Base-by-base conservation (phyloP, 116 monocot genomes). In the Dioscorea cayenensis region DNA sequence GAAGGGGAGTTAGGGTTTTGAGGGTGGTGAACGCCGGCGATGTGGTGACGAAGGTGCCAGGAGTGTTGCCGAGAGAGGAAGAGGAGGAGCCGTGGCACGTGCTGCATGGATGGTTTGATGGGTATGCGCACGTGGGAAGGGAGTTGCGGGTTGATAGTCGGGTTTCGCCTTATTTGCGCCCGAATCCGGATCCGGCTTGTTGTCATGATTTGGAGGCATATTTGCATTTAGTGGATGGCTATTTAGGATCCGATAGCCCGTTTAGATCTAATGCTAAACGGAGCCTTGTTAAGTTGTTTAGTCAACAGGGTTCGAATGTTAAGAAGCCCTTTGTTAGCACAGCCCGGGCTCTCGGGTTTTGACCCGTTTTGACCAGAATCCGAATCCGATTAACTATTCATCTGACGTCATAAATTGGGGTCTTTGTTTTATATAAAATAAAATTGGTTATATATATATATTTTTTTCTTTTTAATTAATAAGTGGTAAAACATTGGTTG, bases 141-240 rank as follows among this genome's bases (percentile, higher is more conserved):
- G 89, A 91, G 77, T 81, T 95, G 49, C 21, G 52, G 49, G 79
- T 95, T 51, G 86, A 95, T 65, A 86, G 78, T 48, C 28, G 49
- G 65, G 49, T 18, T 18, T 95, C 95, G n/a, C 95, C 91, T 9
- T 95, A 84, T 72, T 76, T 95, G 23, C 80, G 84, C 76, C 85
- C 87, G 12, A 73, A 85, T 60, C 73, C 75, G 5, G 87, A 87
- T 55, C 76, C 76, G 23, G 87, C 85, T 0, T 87, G 87, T 64
- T 90, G 79, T 71, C 94, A 94, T 60, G 90, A 94, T 60, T 71
- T 94, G 61, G 94, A 94, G 71, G 83, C 90, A 2, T 87, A 94
- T 69, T 69, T 94, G 12, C 94, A 94, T 67, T 73, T 94, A 13
- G 80, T 87, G 28, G 88, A 92, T 65, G 88, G 88, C 35, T 85